Evolutionary conservation across 371 early-diverging fungal species (phyloP), one percentile per base, ranked within the genome.

Genomic region (Mortierella sp.): DNA sequence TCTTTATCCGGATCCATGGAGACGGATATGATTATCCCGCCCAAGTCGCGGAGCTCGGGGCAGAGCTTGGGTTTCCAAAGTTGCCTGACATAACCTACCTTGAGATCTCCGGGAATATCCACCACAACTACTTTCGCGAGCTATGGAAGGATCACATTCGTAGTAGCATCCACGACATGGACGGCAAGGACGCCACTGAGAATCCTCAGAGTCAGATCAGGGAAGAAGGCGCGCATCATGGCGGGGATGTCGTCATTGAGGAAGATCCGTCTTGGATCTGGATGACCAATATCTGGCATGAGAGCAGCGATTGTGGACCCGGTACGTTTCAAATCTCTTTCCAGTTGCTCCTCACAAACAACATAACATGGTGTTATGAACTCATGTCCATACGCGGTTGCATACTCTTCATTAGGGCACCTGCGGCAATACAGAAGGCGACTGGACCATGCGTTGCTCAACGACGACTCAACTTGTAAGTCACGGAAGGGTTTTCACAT

Each of bases 1-100:
- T 69, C 31, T 76, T 76, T 65, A 61, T 76, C 52, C 70, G 70
- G 2, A 45, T 76, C n/a, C 78, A 76, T 39, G 78, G 78, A 0
- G 64, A 70, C 45, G 70, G 70, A 30, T 76, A 70, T 34, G 78
- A 76, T 13, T 62, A 70, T 28, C 78, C 78, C 0, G 55, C 54
- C 7, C 9, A 28, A 28, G 61, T 76, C 47, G 51, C 47, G 39
- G 18, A 45, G 10, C 46, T 31, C 46, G 23, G 38, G 24, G 54
- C 54, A 23, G 52, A 45, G 19, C 31, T 76, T 34, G 58, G 61
- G 16, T 55, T 66, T n/a, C 31, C 38, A 16, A 31, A 18, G 3
- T 7, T n/a, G 23, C 70, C 70, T 34, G 62, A 61, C 21, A 51
- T 43, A 27, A 58, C 70, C 13, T 69, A 42, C 30, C 18, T 76